Evolutionary conservation across 305 asterid species (phyloP), one percentile per base, ranked within the genome.

Genomic region (Fraxinus floribunda): DNA sequence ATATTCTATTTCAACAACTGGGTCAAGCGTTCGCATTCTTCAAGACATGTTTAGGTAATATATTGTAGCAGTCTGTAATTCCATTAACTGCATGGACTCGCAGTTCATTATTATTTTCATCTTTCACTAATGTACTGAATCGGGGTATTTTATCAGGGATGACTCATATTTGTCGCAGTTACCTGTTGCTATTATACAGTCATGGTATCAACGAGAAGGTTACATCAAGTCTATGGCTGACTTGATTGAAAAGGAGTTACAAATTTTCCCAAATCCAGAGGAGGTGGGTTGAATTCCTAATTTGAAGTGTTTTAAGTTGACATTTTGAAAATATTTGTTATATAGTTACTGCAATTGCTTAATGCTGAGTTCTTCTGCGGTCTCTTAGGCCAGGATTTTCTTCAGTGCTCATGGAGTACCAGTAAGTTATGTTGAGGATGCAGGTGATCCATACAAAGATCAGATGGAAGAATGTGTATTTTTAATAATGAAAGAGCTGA

Each of bases 341-440:
- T 34, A 13, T 24, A n/a, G 24, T 18, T 76, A 26, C 44, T 15
- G 4, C 22, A 29, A 55, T 57, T 35, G 26, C 18, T 55, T 55
- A 16, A 55, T 20, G 18, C 2, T 22, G 87, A 77, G n/a, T 78
- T 85, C 57, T 22, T 66, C 6, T 70, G 5, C 76, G 80, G 38
- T 70, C 18, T 70, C 81, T 62, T 77, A 94, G 98, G 90, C 93
- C 38, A 90, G 92, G 94, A 85, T 94, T 81, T 95, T 95, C 90
- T 95, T 95, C 85, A 95, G 98, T 36, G 98, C 99, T 75, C 99
- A 94, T 77, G 98, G 99, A 60, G 99, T 93, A 77, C 99, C 99
- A 8, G 94, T 94, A 9, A 95, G 98, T 85, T 95, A 95, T 36
- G 94, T 95, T 76, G 97, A 94, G 89, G 74, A 92, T 79, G 98